Evolutionary conservation across 768 basidiomycete species (phyloP).

Genomic region (Fomitopsis pulvina): DNA sequence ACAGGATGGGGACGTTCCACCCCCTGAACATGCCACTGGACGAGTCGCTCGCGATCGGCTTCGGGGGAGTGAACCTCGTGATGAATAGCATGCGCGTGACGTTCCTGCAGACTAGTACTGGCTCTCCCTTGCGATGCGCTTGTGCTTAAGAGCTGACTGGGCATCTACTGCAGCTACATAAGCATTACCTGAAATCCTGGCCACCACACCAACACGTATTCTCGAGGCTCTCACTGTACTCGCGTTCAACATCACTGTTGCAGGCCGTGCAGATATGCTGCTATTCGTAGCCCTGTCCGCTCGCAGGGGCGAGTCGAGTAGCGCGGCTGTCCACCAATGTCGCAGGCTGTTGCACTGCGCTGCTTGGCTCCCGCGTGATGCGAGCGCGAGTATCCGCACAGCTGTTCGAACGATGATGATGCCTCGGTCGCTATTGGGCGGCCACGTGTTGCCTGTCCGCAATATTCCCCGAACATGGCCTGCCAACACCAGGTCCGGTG

Average conservation of each 20-base stretch:
- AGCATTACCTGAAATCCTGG: conserved; percentile 89
- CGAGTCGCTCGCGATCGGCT: conserved; percentile 56
- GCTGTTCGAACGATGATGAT: too few relatives aligned
- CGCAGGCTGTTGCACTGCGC: too few relatives aligned
- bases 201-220: conserved; percentile 80
- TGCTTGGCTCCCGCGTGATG: too few relatives aligned
- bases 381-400: too few relatives aligned
- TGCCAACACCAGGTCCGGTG: too few relatives aligned
- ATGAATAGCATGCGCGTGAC: conserved; percentile 77
- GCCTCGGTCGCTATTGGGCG: too few relatives aligned
- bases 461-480: too few relatives aligned
- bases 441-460: too few relatives aligned
- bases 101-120: conserved; percentile 59
- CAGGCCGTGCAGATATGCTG: too few relatives aligned
- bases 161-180: conserved; percentile 17
- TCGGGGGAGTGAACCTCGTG: conserved; percentile 70
- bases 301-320: conserved; percentile 50
- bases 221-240: conserved; percentile 72
- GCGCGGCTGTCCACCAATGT: conserved; percentile 64
- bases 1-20: conserved; percentile 65
- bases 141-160: neutral
- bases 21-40: conserved; percentile 79
- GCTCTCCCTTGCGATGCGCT: neutral
- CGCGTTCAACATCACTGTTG: conserved; percentile 67
- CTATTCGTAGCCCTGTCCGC: conserved; percentile 46